Percentiles rank a stretch among this genome's conserved stretches.
These are phyloP conservation scores for Lasiosphaeriaceae sp. DNA, from an alignment of 495 filamentous ascomycete species.

Conservation along the genomic window DNA sequence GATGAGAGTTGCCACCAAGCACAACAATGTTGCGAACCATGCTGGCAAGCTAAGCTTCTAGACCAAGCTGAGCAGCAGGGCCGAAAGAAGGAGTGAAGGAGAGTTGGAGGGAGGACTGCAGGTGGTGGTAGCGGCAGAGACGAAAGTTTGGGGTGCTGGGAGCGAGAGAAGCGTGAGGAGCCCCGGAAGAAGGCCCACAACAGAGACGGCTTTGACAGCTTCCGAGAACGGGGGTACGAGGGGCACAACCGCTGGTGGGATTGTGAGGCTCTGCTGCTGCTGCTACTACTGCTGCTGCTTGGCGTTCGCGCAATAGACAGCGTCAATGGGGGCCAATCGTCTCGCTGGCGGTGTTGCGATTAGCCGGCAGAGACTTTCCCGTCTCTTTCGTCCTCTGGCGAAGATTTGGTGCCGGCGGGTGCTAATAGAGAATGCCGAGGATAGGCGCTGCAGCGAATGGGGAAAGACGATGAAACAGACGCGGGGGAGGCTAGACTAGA, in stretches of 20 bases:
- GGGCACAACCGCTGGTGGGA: neutral
- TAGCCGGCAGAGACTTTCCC: conserved; percentile 13
- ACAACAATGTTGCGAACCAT: conserved; percentile 96
- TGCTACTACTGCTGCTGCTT: conserved; percentile 6
- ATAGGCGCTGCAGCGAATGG: conserved; percentile 12
- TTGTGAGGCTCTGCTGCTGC: conserved; percentile 14
- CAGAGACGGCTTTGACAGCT: too few species aligned
- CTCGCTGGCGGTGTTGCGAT: neutral
- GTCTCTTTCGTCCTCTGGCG: conserved; percentile 1
- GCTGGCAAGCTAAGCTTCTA: conserved; percentile 32
- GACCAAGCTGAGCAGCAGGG: conserved; percentile 1
- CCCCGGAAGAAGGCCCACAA: too few species aligned
- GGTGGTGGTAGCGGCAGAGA: neutral
- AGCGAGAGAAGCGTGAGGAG: neutral
- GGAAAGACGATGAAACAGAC: neutral
- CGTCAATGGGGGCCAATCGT: neutral
- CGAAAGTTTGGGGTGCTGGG: neutral
- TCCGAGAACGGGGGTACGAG: neutral
- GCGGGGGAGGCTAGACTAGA: neutral
- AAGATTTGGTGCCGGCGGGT: conserved; percentile 12
- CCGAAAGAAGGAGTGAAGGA: conserved; percentile 11
- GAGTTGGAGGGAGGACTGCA: conserved; percentile 6
- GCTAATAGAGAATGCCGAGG: conserved; percentile 31
- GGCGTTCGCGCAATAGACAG: conserved; percentile 7
- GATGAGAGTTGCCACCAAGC: conserved; percentile 90